Conservation (phyloP, 208 protist species). For the Trypanosoma vivax region DNA sequence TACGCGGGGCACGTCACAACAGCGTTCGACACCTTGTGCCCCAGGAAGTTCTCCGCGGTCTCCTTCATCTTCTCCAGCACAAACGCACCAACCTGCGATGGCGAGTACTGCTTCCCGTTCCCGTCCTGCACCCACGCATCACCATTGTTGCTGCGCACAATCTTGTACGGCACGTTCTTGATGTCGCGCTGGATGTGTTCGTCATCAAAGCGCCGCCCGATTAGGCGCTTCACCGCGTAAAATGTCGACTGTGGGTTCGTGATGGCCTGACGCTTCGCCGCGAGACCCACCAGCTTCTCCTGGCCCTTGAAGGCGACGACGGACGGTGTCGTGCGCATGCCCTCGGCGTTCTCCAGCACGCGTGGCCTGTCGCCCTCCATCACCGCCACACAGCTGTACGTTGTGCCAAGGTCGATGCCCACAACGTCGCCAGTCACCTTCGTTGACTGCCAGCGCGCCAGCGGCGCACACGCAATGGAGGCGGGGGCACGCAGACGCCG, state of each 20-base stretch:
- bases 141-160: constrained; percentile 36
- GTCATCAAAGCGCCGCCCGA: constrained; percentile 43
- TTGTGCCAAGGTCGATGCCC: constrained; percentile 3
- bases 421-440: constrained; percentile 55
- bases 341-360: constrained; percentile 2
- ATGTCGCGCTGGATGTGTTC: constrained; percentile 48
- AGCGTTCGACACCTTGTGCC: constrained; percentile 72
- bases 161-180: constrained; percentile 93
- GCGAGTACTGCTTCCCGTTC: constrained; percentile 43
- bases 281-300: constrained; percentile 1
- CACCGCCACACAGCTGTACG: constrained; percentile 2
- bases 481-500: constrained; percentile 42
- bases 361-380: constrained; percentile 2
- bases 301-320: constrained; percentile 2
- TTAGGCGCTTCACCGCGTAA: constrained; percentile 84
- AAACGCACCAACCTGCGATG: constrained; percentile 49
- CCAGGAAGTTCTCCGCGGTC: constrained; percentile 75
- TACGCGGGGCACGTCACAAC: constrained; percentile 96
- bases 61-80: constrained; percentile 87
- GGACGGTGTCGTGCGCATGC: not conserved
- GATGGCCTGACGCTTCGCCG: constrained; percentile 4
- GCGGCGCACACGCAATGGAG: constrained; percentile 20
- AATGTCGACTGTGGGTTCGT: constrained; percentile 51
- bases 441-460: constrained; percentile 37
- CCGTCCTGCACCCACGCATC: constrained; percentile 2